A percentile compares a stretch with the other conserved stretches of the same genome.
Evolutionary conservation across 768 basidiomycete species (phyloP).

Genomic region (Wakefieldia striispora): DNA sequence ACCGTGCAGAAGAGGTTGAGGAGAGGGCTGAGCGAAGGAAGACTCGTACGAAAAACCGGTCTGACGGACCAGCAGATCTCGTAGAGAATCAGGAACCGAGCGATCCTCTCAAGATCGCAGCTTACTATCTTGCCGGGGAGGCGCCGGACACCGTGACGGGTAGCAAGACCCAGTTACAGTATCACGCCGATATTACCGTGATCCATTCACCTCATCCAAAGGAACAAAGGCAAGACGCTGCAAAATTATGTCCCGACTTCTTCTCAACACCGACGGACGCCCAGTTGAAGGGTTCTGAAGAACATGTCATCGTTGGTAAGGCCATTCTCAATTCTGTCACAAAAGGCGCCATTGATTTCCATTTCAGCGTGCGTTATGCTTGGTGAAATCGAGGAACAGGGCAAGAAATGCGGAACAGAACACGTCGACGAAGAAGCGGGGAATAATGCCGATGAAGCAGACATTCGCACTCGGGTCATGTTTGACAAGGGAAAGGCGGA

Average conservation of each 20-base stretch:
- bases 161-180: neutral
- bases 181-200: conserved; percentile 11
- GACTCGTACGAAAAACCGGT: too few relatives aligned
- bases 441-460: too few relatives aligned
- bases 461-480: neutral
- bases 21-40: neutral
- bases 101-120: neutral
- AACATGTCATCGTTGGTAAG: conserved; percentile 7
- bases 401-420: neutral
- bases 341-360: neutral
- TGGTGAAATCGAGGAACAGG: conserved; percentile 8
- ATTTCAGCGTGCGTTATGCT: conserved; percentile 5
- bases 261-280: conserved; percentile 10
- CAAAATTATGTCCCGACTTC: conserved; percentile 16
- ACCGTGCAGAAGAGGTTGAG: neutral
- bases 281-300: conserved; percentile 8
- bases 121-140: conserved; percentile 6
- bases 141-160: too few relatives aligned
- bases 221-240: conserved; percentile 10
- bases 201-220: conserved; percentile 9
- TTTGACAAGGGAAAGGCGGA: neutral
- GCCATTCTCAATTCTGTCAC: too few relatives aligned
- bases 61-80: too few relatives aligned
- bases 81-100: too few relatives aligned
- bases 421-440: neutral